Evolutionary conservation across 2,329 filamentous ascomycete species (phyloP), one percentile per base, ranked within the genome.

Genomic region (Ophiostoma australiae): DNA sequence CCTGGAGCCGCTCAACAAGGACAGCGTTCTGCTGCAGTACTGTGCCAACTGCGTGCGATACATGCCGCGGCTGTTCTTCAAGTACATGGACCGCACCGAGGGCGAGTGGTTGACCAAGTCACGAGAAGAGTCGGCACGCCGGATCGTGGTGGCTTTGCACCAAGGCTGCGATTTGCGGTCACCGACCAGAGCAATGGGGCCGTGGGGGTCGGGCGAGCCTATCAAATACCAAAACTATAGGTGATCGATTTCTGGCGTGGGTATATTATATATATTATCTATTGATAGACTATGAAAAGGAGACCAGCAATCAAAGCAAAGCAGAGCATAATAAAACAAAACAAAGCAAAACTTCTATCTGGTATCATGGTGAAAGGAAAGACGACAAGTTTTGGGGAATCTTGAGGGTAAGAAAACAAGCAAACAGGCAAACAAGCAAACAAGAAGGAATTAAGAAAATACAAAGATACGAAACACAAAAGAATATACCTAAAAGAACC

Each of bases 1-100:
- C 68, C 77, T 65, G 78, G 85, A 85, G 0, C 72, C 87, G 7
- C 61, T 73, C 0, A 13, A 73, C 2, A 80, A 80, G 0, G 35
- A 66, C 35, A 11, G 35, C 20, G 10, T 6, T 8, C 78, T 86
- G 2, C 70, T 76, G 31, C 15, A 74, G 0, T 87, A 87, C 76
- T 86, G 84, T 73, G 77, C 78, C 2, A 78, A 82, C 33, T 84
- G 86, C 73, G 81, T 87, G 13, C 55, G 23, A 8, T 66, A 72
- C 58, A 72, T 77, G 61, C 74, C 73, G 1, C 65, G 10, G 11
- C 68, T 76, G 63, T 70, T 69, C 11, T 41, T 52, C 3, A 1
- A 71, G 17, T 77, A 75, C 71, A 63, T 72, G 52, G 27, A 61
- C 44, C 65, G 73, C 8, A 63, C 76, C 58, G 61, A 70, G 4